These are phyloP conservation scores for Pseudopithomyces chartarum DNA, from an alignment of 2,329 filamentous ascomycete species.

Conservation along the genomic window DNA sequence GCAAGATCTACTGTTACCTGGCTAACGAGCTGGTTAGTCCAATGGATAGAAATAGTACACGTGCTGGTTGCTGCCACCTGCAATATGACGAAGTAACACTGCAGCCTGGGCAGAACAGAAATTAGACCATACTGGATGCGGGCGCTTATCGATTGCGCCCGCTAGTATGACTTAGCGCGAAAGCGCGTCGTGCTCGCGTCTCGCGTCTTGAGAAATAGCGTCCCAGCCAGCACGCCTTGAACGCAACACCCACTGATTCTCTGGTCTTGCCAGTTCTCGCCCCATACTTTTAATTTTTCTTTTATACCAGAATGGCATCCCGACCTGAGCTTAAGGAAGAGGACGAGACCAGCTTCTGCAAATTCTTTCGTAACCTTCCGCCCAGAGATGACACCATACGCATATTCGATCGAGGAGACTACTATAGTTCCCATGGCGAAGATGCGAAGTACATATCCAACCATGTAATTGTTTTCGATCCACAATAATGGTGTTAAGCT, in stretches of 20 bases:
- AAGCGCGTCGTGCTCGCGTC: slow-evolving; percentile 16
- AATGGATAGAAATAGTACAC: neutral
- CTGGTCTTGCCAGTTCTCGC: neutral
- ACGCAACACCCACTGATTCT: neutral
- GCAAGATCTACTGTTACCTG: neutral
- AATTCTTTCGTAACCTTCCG: slow-evolving; percentile 88
- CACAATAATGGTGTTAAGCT: neutral
- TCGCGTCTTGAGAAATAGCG: slow-evolving; percentile 13
- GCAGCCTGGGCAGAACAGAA: no score
- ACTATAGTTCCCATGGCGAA: slow-evolving; percentile 90
- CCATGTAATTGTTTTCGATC: slow-evolving; percentile 60
- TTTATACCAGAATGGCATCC: slow-evolving; percentile 57
- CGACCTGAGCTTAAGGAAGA: slow-evolving; percentile 73
- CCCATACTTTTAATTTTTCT: neutral
- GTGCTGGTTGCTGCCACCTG: neutral
- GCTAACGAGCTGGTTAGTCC: neutral
- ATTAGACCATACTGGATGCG: neutral
- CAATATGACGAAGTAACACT: no score
- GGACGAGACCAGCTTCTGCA: slow-evolving; percentile 96
- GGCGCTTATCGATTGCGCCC: slow-evolving; percentile 4
- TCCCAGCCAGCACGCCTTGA: slow-evolving; percentile 1
- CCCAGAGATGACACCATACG: slow-evolving; percentile 76
- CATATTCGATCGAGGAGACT: slow-evolving; percentile 93
- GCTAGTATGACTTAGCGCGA: slow-evolving; percentile 2
- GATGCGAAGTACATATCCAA: slow-evolving; percentile 84